Percentiles rank a stretch among this genome's conserved stretches.
Conservation (phyloP, 345 rosid species). For the Luvunga scandens region DNA sequence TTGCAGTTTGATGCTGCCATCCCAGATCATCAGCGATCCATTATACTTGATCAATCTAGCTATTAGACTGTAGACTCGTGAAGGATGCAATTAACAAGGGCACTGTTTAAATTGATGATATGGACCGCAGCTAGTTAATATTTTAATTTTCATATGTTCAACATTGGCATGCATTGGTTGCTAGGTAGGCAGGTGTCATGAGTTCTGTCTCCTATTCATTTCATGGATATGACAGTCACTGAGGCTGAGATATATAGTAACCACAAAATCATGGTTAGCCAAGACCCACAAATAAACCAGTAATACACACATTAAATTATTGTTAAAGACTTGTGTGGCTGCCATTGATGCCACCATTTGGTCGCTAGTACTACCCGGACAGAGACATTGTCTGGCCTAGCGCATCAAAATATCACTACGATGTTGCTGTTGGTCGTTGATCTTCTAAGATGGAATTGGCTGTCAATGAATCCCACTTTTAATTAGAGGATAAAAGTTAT, state of each 20-base stretch:
- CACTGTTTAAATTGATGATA: no score
- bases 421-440: background rate
- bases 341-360: slow-evolving; percentile 1
- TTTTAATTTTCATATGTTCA: background rate
- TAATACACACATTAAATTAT: background rate
- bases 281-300: background rate
- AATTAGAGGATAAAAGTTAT: background rate
- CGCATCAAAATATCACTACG: slow-evolving; percentile 6
- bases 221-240: background rate
- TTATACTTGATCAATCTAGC: background rate
- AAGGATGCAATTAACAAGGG: no score
- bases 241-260: slow-evolving; percentile 7
- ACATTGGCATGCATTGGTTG: background rate
- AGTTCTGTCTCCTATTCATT: background rate
- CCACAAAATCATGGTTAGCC: background rate
- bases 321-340: slow-evolving; percentile 9
- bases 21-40: background rate
- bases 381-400: background rate
- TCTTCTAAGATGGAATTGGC: background rate
- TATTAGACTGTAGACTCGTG: background rate
- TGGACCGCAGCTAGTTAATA: no score
- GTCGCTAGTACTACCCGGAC: background rate
- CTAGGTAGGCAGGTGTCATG: background rate
- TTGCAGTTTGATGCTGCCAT: background rate
- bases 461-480: background rate